Conservation (phyloP, 768 basidiomycete genomes). For the Neoboletus magnificus region DNA sequence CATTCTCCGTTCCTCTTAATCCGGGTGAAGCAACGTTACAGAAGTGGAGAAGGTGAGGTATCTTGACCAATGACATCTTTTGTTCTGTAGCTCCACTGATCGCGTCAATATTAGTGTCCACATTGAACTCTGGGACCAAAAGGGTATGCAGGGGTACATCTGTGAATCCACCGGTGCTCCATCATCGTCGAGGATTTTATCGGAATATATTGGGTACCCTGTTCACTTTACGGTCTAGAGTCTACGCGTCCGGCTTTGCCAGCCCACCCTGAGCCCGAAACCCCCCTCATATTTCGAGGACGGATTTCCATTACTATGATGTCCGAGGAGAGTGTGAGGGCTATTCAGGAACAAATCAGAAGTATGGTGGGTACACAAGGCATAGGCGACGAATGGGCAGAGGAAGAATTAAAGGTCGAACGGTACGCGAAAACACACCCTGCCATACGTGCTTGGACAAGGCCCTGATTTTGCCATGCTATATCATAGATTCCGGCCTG, state of each 20-base stretch:
- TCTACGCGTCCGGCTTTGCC: constrained; percentile 46
- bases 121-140: constrained; percentile 46
- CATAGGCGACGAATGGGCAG: constrained; percentile 50
- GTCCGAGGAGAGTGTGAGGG: constrained; percentile 60
- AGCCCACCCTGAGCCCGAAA: constrained; percentile 50
- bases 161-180: constrained; percentile 43
- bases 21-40: constrained; percentile 48
- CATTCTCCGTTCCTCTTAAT: constrained; percentile 57
- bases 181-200: constrained; percentile 54
- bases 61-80: neutral
- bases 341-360: constrained; percentile 48
- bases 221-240: constrained; percentile 71
- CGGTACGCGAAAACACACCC: constrained; percentile 39
- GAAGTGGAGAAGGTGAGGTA: constrained; percentile 56
- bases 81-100: constrained; percentile 1
- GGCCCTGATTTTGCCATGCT: constrained; percentile 1
- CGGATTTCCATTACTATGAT: constrained; percentile 62
- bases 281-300: constrained; percentile 62
- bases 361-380: constrained; percentile 46
- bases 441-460: neutral
- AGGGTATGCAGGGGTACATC: constrained; percentile 63
- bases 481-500: constrained; percentile 63
- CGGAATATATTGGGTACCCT: constrained; percentile 55
- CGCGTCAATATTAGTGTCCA: constrained; percentile 42
- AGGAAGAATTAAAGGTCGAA: constrained; percentile 51